Conservation (phyloP, 129 eudicot species). For the Flaveria brownii region DNA sequence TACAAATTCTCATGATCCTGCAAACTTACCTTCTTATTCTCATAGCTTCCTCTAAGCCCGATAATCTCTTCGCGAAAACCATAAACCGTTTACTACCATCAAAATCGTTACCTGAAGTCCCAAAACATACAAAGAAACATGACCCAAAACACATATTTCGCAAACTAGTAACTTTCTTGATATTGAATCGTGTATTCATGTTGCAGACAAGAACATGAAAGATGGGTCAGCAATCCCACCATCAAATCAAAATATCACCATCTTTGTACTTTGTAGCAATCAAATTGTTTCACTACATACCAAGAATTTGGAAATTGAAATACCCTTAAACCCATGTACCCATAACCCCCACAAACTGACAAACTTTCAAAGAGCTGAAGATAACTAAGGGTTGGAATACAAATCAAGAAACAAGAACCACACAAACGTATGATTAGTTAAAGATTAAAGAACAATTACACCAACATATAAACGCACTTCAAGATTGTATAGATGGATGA, state of each 20-base stretch:
- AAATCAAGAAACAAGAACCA: not conserved
- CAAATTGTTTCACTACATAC: not conserved
- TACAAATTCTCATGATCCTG: not conserved
- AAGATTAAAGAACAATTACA: not conserved
- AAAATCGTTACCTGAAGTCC: constrained; percentile 28
- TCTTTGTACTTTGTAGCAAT: too few relatives aligned
- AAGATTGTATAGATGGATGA: not conserved
- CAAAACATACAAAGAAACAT: constrained; percentile 15
- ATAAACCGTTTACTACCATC: constrained; percentile 41
- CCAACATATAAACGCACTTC: constrained; percentile 24
- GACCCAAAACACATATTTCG: constrained; percentile 18
- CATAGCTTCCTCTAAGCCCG: constrained; percentile 84
- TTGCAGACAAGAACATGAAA: not conserved
- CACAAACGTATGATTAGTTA: constrained; percentile 3
- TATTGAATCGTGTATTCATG: not conserved
- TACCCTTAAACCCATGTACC: not conserved
- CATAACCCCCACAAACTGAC: too few relatives aligned
- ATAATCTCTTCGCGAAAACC: constrained; percentile 59
- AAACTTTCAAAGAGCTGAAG: too few relatives aligned
- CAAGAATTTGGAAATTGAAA: not conserved
- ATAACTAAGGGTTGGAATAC: not conserved
- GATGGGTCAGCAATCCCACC: not conserved
- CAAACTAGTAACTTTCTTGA: not conserved
- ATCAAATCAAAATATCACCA: not conserved
- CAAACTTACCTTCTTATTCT: constrained; percentile 64